Evolutionary conservation across 1,284 basidiomycete species (phyloP).

Genomic region (Heimioporus punctisporus): DNA sequence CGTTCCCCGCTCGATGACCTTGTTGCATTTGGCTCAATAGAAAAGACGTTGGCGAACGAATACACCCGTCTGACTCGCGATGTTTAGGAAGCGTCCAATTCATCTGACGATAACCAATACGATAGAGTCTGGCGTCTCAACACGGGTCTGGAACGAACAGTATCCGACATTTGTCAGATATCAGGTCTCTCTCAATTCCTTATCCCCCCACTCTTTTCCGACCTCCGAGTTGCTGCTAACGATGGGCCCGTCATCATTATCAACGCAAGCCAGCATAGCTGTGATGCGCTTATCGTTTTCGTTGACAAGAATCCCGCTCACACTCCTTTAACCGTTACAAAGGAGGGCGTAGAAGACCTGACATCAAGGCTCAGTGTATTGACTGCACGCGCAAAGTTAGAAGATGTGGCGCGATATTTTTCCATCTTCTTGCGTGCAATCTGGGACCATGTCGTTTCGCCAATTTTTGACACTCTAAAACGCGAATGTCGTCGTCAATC

Average conservation of each 20-base stretch:
- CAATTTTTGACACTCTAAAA: background rate
- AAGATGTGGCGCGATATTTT: background rate
- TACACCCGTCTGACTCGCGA: background rate
- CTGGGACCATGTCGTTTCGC: background rate
- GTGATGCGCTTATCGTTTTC: background rate
- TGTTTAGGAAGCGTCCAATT: too few species aligned
- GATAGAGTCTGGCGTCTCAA: background rate
- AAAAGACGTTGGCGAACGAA: background rate
- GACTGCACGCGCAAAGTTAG: background rate
- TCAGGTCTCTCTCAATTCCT: background rate
- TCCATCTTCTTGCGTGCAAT: background rate
- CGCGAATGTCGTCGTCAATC: background rate
- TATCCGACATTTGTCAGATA: background rate
- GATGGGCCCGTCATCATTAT: background rate
- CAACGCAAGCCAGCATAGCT: background rate
- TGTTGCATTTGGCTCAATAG: background rate
- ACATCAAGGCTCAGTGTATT: background rate
- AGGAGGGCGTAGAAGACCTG: background rate
- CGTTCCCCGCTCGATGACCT: background rate
- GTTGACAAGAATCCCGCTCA: background rate
- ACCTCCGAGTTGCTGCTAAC: background rate
- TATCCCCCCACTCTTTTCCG: background rate
- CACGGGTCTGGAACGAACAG: background rate
- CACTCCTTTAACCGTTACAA: background rate
- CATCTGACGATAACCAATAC: background rate